phyloP scores from a whole-genome alignment of 345 rosid genomes.

The Rhizophora apiculata region DNA sequence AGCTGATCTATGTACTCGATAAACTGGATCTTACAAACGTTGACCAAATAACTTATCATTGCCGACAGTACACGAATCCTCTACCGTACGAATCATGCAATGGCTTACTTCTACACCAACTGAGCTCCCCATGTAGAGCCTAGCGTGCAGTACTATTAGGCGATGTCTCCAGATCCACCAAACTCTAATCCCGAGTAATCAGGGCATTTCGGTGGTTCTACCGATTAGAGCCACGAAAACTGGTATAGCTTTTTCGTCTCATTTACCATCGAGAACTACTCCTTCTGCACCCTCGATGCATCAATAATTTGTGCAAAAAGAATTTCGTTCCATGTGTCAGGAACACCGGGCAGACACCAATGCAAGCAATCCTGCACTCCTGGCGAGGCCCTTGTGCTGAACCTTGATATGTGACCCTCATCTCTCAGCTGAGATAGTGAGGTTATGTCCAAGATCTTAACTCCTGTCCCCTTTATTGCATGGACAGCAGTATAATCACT shows the following conservation, averaged over 20 bases:
- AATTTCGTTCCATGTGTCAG: constrained; percentile 53
- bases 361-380: constrained; percentile 66
- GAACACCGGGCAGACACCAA: constrained; percentile 53
- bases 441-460: constrained; percentile 68
- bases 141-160: too few relatives aligned
- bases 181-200: too few relatives aligned
- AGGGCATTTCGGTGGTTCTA: background rate
- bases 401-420: constrained; percentile 74
- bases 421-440: constrained; percentile 67
- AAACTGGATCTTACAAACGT: too few relatives aligned
- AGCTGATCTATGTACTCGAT: too few relatives aligned
- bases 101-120: too few relatives aligned
- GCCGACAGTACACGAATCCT: too few relatives aligned
- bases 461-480: constrained; percentile 62
- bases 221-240: background rate
- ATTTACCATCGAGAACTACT: background rate
- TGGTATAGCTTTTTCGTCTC: background rate
- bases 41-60: too few relatives aligned
- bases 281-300: background rate
- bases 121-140: too few relatives aligned
- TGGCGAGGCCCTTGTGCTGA: constrained; percentile 42
- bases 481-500: constrained; percentile 53
- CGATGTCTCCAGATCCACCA: too few relatives aligned
- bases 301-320: constrained; percentile 32
- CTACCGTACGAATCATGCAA: too few relatives aligned